Evolutionary conservation across 2,329 filamentous ascomycete genomes (phyloP), one percentile per base, ranked within the genome.

Genomic region (Endoconidiophora laricicola): DNA sequence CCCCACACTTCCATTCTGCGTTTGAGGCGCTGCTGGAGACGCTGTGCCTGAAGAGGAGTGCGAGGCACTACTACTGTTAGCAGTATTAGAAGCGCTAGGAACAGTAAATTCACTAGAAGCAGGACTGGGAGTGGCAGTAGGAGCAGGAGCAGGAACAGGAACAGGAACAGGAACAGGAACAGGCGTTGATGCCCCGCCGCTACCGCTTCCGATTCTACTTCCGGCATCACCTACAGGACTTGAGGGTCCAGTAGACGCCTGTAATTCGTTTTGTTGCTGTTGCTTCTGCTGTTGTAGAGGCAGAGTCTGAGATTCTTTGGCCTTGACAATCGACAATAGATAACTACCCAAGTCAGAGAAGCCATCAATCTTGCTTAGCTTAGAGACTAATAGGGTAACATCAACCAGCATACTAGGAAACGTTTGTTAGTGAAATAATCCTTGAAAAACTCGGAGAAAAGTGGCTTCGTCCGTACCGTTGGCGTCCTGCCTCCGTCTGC

Each of bases 351-450:
- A 70, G 56, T 87, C 80, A 7, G 74, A 80, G 53, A 86, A 85
- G 1, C 85, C 86, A 48, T 91, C 81, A 38, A 94, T 74, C 60
- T 85, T 87, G 56, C 77, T 72, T 5, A 94, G 72, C 56, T 79
- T 80, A 1, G 72, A 66, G 45, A 78, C 73, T 58, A 94, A 81
- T 56, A 79, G 76, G 50, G 87, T 78, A 14, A 86, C 74, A 59
- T 94, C 87, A 44, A 74, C 74, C 45, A 85, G 68, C 70, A 95
- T 80, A 60, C 86, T 91, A 55, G 24, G 38, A n/a, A 3, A 1
- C n/a, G 42, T 56, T 49, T 54, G 49, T 42, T 39, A 26, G 20
- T n/a, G 22, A 10, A 42, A 44, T 45, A 23, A 26, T 18, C 16
- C 33, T 6, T 18, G 5, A 18, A 44, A 26, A 2, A 18, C 18